Base-by-base conservation (phyloP, 139 green algal genomes). In the Coelastrella sp. region DNA sequence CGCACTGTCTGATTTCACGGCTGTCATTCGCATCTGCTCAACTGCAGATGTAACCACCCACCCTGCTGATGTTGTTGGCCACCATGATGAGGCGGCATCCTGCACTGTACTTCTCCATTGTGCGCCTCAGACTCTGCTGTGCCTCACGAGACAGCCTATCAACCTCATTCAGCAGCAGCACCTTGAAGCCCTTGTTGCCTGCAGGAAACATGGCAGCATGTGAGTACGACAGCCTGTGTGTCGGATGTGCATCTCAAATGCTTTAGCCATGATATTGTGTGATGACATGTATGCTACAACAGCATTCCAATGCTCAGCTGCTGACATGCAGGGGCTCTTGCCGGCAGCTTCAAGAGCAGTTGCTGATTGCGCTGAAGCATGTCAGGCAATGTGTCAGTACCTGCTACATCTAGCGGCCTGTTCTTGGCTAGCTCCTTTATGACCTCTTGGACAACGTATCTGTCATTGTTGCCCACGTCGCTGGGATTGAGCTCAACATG, bases 361-460 rank as follows among this genome's bases (percentile, higher is more conserved):
- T 47, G 32, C 32, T 47, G 32, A 47, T 47, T 47, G 32, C 32
- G 0, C 32, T 47, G 32, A 1, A 47, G n/a, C n/a, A n/a, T n/a
- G n/a, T n/a, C n/a, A n/a, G n/a, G 32, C 32, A 47, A 47, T 47
- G 32, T 47, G 32, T 47, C 32, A 11, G 19, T 58, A 87, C 96
- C 91, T 93, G 90, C 84, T 20, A 95, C 66, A 66, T 98, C 96
- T 3, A 99, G 91, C 0, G 97, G 96, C 73, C 96, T 89, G 90
- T 93, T 98, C 73, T 95, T 96, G 0, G 98, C 98, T 96, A 99
- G 99, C 20, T 99, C 98, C 90, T 99, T 99, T 93, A 99, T 99
- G 91, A 99, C 95, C 89, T 99, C 97, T 91, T 99, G 97, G 81
- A 96, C 91, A 66, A 95, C 94, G 77, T 95, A 96, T 57, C 98